A percentile compares a stretch with the other conserved stretches of the same genome.
phyloP scores from a whole-genome alignment of 1,139 yeast genomes.

The Hyphopichia pseudoburtonii region DNA sequence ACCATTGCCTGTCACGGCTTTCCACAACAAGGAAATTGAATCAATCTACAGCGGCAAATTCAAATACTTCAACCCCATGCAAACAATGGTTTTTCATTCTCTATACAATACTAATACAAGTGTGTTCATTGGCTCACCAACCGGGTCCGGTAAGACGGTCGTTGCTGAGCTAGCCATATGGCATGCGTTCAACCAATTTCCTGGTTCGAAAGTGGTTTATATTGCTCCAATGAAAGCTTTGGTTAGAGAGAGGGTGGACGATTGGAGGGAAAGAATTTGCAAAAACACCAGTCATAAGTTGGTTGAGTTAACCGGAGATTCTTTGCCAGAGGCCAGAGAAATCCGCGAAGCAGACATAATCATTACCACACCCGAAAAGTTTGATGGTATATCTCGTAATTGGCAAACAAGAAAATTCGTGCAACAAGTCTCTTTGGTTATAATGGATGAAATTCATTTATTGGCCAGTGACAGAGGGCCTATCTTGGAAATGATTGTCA shows the following conservation, averaged over 20 bases:
- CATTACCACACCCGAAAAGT: constrained; percentile 96
- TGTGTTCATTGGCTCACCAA: constrained; percentile 95
- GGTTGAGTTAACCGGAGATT: constrained; percentile 96
- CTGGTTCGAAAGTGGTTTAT: constrained; percentile 84
- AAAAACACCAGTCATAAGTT: constrained; percentile 62
- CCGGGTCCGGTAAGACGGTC: constrained; percentile 97
- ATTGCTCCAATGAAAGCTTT: constrained; percentile 99
- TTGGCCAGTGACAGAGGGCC: constrained; percentile 98
- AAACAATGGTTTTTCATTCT: constrained; percentile 93
- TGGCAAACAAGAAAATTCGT: constrained; percentile 97
- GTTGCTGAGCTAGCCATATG: constrained; percentile 97
- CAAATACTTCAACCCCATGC: constrained; percentile 96
- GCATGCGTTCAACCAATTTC: constrained; percentile 85
- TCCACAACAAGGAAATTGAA: constrained; percentile 69
- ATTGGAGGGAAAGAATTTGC: constrained; percentile 79
- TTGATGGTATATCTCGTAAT: constrained; percentile 97
- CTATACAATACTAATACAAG: constrained; percentile 76
- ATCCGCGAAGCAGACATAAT: constrained; percentile 90
- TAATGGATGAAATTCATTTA: constrained; percentile 97
- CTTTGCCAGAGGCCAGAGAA: constrained; percentile 83
- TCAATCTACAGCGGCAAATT: constrained; percentile 65
- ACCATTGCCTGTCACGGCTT: constrained; percentile 82
- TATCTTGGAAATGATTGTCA: constrained; percentile 95
- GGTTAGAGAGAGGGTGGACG: constrained; percentile 94
- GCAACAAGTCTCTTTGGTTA: constrained; percentile 84